phyloP scores from a whole-genome alignment of 495 filamentous ascomycete species.

The Ramalina peruviana region DNA sequence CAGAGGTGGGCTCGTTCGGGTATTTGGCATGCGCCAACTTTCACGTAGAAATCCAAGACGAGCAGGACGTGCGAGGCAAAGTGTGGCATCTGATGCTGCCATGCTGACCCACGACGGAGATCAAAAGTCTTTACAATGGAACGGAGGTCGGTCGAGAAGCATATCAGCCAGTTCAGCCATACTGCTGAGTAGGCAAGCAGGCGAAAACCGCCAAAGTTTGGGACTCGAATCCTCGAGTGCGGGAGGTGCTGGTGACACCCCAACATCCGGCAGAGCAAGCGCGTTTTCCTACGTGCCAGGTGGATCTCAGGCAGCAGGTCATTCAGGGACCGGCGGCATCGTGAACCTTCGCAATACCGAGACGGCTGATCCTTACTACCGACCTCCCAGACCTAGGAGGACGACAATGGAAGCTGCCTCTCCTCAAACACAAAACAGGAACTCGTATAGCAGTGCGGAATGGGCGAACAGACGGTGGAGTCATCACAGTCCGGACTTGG shows the following conservation, averaged over 20 bases:
- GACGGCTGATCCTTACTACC: conserved; percentile 64
- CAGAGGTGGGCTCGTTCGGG: conserved; percentile 68
- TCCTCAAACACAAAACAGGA: conserved; percentile 27
- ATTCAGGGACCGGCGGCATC: conserved; percentile 24
- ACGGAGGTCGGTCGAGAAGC: conserved; percentile 57
- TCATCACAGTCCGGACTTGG: conserved; percentile 17
- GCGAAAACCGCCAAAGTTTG: conserved; percentile 32
- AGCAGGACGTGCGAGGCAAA: conserved; percentile 49
- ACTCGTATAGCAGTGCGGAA: conserved; percentile 38
- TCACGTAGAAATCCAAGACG: conserved; percentile 57
- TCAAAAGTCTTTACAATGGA: conserved; percentile 51
- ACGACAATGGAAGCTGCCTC: conserved; percentile 37
- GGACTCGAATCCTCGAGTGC: conserved; percentile 33
- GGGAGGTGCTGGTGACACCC: conserved; percentile 37
- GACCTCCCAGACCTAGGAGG: conserved; percentile 59
- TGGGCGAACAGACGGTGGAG: conserved; percentile 33
- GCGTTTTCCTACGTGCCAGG: conserved; percentile 56
- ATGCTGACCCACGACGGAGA: conserved; percentile 57
- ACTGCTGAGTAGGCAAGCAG: conserved; percentile 45
- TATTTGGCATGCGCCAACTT: conserved; percentile 86
- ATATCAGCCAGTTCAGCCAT: conserved; percentile 72
- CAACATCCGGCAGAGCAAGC: conserved; percentile 52
- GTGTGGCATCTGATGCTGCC: conserved; percentile 64
- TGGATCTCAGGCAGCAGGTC: conserved; percentile 16
- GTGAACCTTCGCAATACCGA: conserved; percentile 29